These are phyloP conservation scores for Penicillium daleae DNA, from an alignment of 495 filamentous ascomycete genomes.

Conservation along the genomic window DNA sequence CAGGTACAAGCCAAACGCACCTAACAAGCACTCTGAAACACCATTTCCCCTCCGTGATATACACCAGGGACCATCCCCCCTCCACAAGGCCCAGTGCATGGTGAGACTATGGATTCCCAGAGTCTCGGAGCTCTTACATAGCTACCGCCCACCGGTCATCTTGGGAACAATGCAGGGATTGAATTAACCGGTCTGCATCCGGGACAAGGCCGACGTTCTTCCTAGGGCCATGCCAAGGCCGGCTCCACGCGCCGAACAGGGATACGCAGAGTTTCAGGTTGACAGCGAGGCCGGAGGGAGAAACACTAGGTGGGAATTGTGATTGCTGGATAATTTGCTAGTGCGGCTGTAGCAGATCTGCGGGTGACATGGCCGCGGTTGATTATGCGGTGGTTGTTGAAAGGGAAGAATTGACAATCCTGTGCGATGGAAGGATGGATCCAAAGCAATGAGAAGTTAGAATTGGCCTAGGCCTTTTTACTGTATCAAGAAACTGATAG, in stretches of 20 bases:
- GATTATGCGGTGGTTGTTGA: background rate
- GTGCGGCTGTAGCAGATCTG: background rate
- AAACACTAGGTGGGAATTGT: background rate
- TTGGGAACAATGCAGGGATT: background rate
- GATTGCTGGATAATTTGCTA: conserved; percentile 21
- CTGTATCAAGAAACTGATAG: background rate
- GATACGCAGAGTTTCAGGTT: conserved; percentile 30
- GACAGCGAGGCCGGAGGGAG: conserved; percentile 4
- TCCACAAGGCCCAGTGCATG: conserved; percentile 14
- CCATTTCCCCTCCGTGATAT: conserved; percentile 14
- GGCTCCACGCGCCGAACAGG: conserved; percentile 33
- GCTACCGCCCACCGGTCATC: conserved; percentile 2
- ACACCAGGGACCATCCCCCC: conserved; percentile 3
- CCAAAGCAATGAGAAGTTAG: background rate
- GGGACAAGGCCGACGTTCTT: conserved; percentile 24
- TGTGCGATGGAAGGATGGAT: background rate
- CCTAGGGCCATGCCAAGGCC: conserved; percentile 26
- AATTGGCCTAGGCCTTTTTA: background rate
- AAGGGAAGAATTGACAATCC: background rate
- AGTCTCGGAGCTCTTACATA: background rate
- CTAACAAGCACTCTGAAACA: conserved; percentile 24
- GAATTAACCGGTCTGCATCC: conserved; percentile 7
- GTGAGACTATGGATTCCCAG: conserved; percentile 18
- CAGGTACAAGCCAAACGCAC: conserved; percentile 7
- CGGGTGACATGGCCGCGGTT: too few relatives aligned